phyloP scores from a whole-genome alignment of 1,284 basidiomycete genomes.

The Phlebopus sp. region DNA sequence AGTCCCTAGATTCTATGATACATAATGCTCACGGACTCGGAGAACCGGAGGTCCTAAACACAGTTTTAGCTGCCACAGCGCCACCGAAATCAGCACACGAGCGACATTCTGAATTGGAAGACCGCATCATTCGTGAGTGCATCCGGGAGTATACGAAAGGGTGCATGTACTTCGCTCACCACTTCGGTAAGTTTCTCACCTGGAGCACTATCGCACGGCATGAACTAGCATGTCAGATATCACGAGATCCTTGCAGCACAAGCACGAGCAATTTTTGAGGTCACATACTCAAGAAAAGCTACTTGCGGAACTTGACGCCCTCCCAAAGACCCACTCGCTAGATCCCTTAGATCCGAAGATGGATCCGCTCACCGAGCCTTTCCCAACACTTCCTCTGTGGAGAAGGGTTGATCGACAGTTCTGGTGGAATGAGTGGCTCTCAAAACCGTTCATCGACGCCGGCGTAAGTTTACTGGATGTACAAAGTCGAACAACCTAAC shows the following conservation, averaged over 20 bases:
- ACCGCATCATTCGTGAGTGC: slow-evolving; percentile 73
- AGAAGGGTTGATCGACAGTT: slow-evolving; percentile 78
- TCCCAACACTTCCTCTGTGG: slow-evolving; percentile 75
- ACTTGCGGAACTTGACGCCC: slow-evolving; percentile 54
- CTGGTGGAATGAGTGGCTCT: slow-evolving; percentile 89
- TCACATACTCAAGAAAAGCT: slow-evolving; percentile 53
- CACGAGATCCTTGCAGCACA: slow-evolving; percentile 76
- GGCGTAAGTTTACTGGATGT: slow-evolving; percentile 46
- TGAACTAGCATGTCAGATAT: slow-evolving; percentile 50
- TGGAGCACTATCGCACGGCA: neutral
- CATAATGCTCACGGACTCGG: slow-evolving; percentile 43
- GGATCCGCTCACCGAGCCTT: slow-evolving; percentile 64
- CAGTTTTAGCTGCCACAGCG: slow-evolving; percentile 55
- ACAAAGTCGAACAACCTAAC: neutral
- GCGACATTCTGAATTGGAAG: slow-evolving; percentile 67
- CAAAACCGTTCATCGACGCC: slow-evolving; percentile 71
- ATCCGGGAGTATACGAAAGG: slow-evolving; percentile 70
- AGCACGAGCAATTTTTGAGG: slow-evolving; percentile 61
- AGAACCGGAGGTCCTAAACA: slow-evolving; percentile 49
- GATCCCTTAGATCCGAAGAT: slow-evolving; percentile 39
- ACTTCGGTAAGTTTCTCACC: slow-evolving; percentile 54
- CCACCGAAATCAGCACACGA: slow-evolving; percentile 62
- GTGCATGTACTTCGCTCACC: slow-evolving; percentile 80
- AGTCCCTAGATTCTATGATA: slow-evolving; percentile 52
- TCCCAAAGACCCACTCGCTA: slow-evolving; percentile 11